Base-by-base conservation (phyloP, 306 rosid species). In the Acacia acuminata region DNA sequence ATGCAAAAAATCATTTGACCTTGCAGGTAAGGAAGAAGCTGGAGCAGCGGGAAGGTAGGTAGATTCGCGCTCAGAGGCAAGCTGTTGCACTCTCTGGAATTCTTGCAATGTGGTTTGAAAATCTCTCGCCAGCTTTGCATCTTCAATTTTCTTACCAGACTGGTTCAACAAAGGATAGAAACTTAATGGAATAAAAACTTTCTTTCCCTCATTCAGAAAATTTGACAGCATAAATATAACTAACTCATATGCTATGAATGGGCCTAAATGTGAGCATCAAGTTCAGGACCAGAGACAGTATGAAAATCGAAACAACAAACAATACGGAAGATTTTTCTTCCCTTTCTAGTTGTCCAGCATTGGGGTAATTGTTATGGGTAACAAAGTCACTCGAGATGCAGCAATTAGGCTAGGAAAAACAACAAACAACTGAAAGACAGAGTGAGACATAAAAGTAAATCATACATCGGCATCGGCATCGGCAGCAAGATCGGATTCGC, bases 101-200 rank as follows among this genome's bases (percentile, higher is more conserved):
- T 93, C 93, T 89, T 90, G 92, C 75, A 93, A 85, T 24, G 88
- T 86, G 44, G 89, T 90, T 81, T 93, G 96, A 76, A 93, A 93
- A 88, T 93, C 97, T 87, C 84, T 93, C 25, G 93, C 97, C 30
- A 93, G 87, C 84, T 91, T 93, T 42, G 96, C 97, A 88, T 93
- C 93, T 83, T 88, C 93, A 64, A 93, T 71, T 83, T 87, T 88
- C 90, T 87, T 86, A 79, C 74, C 85, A 19, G 92, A 76, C 96
- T 93, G 86, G 32, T 82, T 72, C 32, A 56, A 56, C 40, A 55
- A 82, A 76, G 70, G 25, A 47, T 14, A 1, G 30, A 78, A n/a
- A 64, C 64, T 64, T 42, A 43, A 79, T 7, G 27, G 14, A 58
- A 43, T 24, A 60, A 40, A 58, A 14, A 13, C 9, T 5, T n/a